Percentiles rank a stretch among this genome's conserved stretches.
phyloP scores from a whole-genome alignment of 148 eudicot genomes.

The Selenicereus undatus region DNA sequence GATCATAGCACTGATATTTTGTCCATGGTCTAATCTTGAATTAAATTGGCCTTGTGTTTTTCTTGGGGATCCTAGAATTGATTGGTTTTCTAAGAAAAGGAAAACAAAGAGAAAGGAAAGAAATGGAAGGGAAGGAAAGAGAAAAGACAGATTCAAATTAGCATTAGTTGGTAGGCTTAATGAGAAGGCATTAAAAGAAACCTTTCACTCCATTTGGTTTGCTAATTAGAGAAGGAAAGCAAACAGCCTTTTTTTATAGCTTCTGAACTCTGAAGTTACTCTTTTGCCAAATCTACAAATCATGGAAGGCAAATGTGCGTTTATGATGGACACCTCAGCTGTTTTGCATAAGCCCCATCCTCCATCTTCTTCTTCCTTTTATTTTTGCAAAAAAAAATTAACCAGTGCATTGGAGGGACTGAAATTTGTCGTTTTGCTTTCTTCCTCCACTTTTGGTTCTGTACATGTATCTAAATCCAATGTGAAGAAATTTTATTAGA shows the following conservation, averaged over 20 bases:
- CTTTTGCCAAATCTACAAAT: too few relatives aligned
- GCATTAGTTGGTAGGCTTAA: not conserved
- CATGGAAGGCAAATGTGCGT: too few relatives aligned
- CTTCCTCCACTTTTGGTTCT: too few relatives aligned
- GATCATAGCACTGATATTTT: not conserved
- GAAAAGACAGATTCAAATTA: not conserved
- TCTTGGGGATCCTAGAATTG: not conserved
- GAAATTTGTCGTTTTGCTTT: too few relatives aligned
- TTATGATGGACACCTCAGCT: too few relatives aligned
- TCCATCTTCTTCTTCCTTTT: too few relatives aligned
- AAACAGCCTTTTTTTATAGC: not conserved
- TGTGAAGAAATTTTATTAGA: too few relatives aligned
- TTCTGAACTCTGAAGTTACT: too few relatives aligned
- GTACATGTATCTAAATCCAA: too few relatives aligned
- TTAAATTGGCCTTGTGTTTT: not conserved
- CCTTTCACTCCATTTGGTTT: not conserved
- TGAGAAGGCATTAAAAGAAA: not conserved
- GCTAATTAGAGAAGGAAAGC: not conserved
- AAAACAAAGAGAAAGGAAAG: not conserved
- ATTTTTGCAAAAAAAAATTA: too few relatives aligned
- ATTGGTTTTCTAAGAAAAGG: not conserved
- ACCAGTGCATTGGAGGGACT: too few relatives aligned
- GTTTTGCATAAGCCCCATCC: too few relatives aligned
- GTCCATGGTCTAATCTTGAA: not conserved
- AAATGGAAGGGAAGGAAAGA: not conserved